Conservation (phyloP, 768 basidiomycete species). For the Ramaria rubella region DNA sequence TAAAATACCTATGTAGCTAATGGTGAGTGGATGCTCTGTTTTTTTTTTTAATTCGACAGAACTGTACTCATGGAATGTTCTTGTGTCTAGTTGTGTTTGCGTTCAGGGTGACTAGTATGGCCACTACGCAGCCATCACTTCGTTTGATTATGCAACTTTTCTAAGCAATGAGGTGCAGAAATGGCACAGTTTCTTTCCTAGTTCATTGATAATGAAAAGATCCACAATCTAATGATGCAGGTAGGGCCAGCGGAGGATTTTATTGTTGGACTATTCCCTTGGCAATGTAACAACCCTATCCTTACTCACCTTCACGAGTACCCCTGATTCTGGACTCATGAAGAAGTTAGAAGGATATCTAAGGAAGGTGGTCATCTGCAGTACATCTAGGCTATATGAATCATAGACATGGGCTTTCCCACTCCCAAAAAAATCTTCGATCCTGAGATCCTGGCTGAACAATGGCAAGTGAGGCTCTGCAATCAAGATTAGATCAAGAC, state of each 20-base stretch:
- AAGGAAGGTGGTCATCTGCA: conserved; percentile 25
- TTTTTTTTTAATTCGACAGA: no score
- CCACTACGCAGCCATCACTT: no score
- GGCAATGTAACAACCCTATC: conserved; percentile 25
- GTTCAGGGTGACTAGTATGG: no score
- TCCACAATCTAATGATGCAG: conserved; percentile 18
- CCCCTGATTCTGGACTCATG: conserved; percentile 17
- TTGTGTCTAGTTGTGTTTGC: no score
- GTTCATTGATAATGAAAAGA: conserved; percentile 25
- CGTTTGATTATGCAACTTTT: conserved; percentile 14
- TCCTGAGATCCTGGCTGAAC: not conserved
- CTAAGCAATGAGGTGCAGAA: conserved; percentile 29
- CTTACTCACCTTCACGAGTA: conserved; percentile 19
- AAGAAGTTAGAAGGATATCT: conserved; percentile 19
- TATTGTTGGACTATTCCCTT: conserved; percentile 32
- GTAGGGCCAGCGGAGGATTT: conserved; percentile 22
- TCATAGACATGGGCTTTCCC: conserved; percentile 1
- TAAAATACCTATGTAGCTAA: no score
- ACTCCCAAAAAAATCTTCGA: not conserved
- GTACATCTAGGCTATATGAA: conserved; percentile 14
- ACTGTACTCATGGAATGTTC: no score
- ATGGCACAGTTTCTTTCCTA: conserved; percentile 29
- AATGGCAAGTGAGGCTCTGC: no score
- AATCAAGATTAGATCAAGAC: no score
- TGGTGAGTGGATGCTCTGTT: no score